Evolutionary conservation across 2,329 filamentous ascomycete species (phyloP), one percentile per base, ranked within the genome.

Genomic region (Talaromyces sp.): DNA sequence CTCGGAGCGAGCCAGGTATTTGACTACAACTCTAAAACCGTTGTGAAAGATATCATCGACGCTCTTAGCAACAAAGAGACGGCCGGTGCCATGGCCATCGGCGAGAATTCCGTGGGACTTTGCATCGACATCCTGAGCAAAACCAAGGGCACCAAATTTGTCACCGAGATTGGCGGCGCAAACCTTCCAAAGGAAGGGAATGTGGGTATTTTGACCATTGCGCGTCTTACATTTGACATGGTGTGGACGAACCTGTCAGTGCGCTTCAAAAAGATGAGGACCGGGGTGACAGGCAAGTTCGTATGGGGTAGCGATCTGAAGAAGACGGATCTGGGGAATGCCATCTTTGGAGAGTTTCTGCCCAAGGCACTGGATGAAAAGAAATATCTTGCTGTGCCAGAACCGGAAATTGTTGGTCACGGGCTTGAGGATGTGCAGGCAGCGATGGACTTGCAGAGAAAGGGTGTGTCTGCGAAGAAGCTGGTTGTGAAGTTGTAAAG

Each of bases 391-490:
- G 67, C 75, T 2, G 74, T 74, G 14, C 79, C 80, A 0, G 70
- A 77, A 46, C 72, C 77, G 1, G 51, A 70, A 14, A 64, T 81
- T n/a, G 69, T 76, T 1, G 77, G 78, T 2, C 70, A 74, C 8
- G 79, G 79, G 1, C 63, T 81, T 14, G 75, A 76, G 56, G 72
- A 67, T 35, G 65, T 81, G 2, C 78, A 82, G 63, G 71, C 69
- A 2, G 79, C 70, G 1, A 60, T 81, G 43, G 73, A 79, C 62
- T 54, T 69, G 0, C 65, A 76, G 1, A 70, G 63, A 53, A 70
- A 71, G 56, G 77, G 78, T 4, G 74, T 80, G 3, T 78, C 77
- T 17, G 78, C 75, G 3, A 71, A 72, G 66, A 81, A 80, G 66
- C 51, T 79, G 26, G 77, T 80, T 17, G 71, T 78, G 17, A 62